Conservation (phyloP, 2,329 filamentous ascomycete species). For the Ilyonectria destructans region DNA sequence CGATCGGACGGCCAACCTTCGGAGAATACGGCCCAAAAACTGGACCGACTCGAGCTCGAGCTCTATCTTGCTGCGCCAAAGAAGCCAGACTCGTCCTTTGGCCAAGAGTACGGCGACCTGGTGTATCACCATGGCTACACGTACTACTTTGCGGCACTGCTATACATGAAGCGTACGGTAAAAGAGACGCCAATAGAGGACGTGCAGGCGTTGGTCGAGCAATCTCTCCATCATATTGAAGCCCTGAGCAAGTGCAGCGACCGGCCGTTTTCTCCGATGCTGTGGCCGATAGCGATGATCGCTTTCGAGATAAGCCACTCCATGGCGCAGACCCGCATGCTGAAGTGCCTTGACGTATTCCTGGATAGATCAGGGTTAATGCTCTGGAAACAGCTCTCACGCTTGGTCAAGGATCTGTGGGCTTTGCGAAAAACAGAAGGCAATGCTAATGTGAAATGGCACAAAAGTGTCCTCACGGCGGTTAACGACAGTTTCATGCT, state of each 20-base stretch:
- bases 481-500: constrained; percentile 47
- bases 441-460: constrained; percentile 42
- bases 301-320: constrained; percentile 40
- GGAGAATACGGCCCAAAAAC: constrained; percentile 23
- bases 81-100: constrained; percentile 28
- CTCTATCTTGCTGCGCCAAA: constrained; percentile 40
- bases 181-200: constrained; percentile 41
- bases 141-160: constrained; percentile 45
- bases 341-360: constrained; percentile 38
- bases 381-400: constrained; percentile 42
- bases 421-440: constrained; percentile 35
- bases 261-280: constrained; percentile 44
- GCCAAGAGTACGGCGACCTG: constrained; percentile 41
- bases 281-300: constrained; percentile 46
- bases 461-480: constrained; percentile 40
- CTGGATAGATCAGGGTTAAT: constrained; percentile 40
- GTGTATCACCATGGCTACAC: constrained; percentile 47
- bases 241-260: constrained; percentile 34
- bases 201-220: constrained; percentile 45
- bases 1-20: neutral
- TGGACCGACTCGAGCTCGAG: constrained; percentile 45
- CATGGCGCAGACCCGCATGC: constrained; percentile 41
- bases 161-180: constrained; percentile 47
- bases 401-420: constrained; percentile 43
- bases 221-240: constrained; percentile 43